phyloP scores from a whole-genome alignment of 2,329 filamentous ascomycete genomes.

The Talaromyces funiculosus region DNA sequence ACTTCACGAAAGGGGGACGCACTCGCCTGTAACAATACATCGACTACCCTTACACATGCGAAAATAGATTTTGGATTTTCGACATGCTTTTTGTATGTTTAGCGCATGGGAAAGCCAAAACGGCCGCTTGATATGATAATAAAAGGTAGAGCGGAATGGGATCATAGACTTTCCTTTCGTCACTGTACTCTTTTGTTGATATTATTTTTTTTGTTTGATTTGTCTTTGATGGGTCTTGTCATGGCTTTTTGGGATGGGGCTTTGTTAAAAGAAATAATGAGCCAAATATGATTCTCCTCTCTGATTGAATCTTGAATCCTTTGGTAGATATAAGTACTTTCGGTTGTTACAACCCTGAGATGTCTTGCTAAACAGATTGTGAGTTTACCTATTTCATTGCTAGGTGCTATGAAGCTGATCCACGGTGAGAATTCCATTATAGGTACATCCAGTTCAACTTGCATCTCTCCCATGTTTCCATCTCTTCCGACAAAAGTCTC shows the following conservation, averaged over 20 bases:
- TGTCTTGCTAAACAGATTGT: background rate
- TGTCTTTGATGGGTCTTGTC: constrained; percentile 6
- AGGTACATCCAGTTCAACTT: background rate
- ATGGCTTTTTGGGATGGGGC: constrained; percentile 5
- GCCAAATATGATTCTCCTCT: constrained; percentile 14
- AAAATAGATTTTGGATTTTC: constrained; percentile 20
- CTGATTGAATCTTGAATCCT: constrained; percentile 1
- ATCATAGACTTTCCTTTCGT: constrained; percentile 17
- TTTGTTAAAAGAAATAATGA: constrained; percentile 12
- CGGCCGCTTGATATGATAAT: constrained; percentile 5
- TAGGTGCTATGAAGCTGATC: background rate
- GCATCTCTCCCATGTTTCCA: too few relatives aligned
- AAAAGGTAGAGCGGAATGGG: constrained; percentile 9
- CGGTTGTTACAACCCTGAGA: too few relatives aligned
- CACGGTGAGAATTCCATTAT: too few relatives aligned
- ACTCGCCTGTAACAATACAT: constrained; percentile 35
- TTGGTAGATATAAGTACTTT: background rate
- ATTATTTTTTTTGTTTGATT: constrained; percentile 16
- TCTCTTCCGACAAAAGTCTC: background rate
- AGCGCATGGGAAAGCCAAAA: constrained; percentile 10
- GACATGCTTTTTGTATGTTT: constrained; percentile 12
- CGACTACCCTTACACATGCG: constrained; percentile 18
- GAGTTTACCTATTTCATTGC: background rate
- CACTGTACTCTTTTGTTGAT: constrained; percentile 17
- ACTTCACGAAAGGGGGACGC: constrained; percentile 2